Evolutionary conservation across 306 rosid species (phyloP), one percentile per base, ranked within the genome.

Genomic region (Vigna radiata): DNA sequence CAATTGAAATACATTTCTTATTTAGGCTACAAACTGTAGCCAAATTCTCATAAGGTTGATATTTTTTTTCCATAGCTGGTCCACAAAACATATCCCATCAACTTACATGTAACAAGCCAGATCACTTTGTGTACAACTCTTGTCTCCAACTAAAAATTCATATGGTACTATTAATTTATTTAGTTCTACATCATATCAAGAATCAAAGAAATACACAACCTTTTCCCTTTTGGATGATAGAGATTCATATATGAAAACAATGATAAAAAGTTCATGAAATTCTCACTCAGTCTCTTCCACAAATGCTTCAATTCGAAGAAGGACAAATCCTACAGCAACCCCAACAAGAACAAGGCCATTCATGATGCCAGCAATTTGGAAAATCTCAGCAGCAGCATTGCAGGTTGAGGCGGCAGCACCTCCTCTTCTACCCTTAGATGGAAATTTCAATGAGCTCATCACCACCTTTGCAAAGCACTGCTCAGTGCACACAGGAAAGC

Each of bases 271-370:
- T 76, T 37, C 58, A 31, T 70, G 47, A 79, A 64, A 78, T 76
- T 37, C 82, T 83, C 72, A 73, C 72, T 88, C 92, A 17, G 96
- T 50, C 62, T 90, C 97, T 83, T 93, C 97, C 5, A 89, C 83
- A 41, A 19, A 69, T 0, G 96, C 94, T 83, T 92, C 97, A 7
- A 92, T 33, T 83, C 96, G 90, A 41, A 92, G 97, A 80, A 92
- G 97, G 53, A 90, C 89, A 36, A 90, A 92, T n/a, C 96, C 97
- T 11, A 93, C 92, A 1, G 96, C 97, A 68, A 93, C 96, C 31
- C 97, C 96, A 47, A 89, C 49, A 41, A 93, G 94, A 61, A 81
- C 84, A 73, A 90, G 92, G 0, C 86, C 96, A 82, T 88, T 93
- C 56, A 89, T 80, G 70, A 86, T 85, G 18, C 85, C 91, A 2